These are phyloP conservation scores for Saksenaea oblongispora DNA, from an alignment of 371 early-diverging fungal species.

Conservation along the genomic window DNA sequence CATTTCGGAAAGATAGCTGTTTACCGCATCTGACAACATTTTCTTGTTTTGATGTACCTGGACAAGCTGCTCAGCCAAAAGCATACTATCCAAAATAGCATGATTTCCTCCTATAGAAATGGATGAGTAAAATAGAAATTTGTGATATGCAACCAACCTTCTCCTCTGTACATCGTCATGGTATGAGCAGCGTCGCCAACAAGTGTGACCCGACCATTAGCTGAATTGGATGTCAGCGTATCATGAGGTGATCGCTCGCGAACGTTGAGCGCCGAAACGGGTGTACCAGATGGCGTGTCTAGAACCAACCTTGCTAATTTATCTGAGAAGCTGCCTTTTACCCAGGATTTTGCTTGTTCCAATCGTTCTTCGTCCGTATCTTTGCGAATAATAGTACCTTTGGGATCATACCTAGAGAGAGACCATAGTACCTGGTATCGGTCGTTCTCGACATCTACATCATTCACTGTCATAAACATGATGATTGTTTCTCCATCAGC, in stretches of 20 bases:
- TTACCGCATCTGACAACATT: slow-evolving; percentile 17
- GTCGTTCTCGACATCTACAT: background rate
- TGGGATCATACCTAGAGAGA: slow-evolving; percentile 7
- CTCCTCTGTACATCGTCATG: slow-evolving; percentile 10
- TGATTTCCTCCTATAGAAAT: slow-evolving; percentile 34
- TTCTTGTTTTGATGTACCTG: slow-evolving; percentile 15
- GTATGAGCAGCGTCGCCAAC: slow-evolving; percentile 30
- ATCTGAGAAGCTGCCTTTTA: background rate
- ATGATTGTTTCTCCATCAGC: background rate
- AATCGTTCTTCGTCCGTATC: slow-evolving; percentile 11
- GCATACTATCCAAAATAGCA: slow-evolving; percentile 30
- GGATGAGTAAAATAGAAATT: background rate
- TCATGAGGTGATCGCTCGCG: slow-evolving; percentile 19
- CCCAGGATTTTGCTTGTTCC: slow-evolving; percentile 11
- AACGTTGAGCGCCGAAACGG: background rate
- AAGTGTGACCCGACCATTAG: slow-evolving; percentile 13
- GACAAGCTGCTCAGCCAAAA: slow-evolving; percentile 17
- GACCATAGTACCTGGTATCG: slow-evolving; percentile 7
- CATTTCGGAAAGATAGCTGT: slow-evolving; percentile 25
- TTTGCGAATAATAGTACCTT: background rate
- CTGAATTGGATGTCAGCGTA: background rate
- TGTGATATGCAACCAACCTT: background rate
- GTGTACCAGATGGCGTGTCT: background rate
- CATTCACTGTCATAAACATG: slow-evolving; percentile 9
- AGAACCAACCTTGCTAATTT: background rate